A percentile compares a stretch with the other conserved stretches of the same genome.
phyloP scores from a whole-genome alignment of 2,329 filamentous ascomycete species.

The Paecilomyces dactylethromorphus region DNA sequence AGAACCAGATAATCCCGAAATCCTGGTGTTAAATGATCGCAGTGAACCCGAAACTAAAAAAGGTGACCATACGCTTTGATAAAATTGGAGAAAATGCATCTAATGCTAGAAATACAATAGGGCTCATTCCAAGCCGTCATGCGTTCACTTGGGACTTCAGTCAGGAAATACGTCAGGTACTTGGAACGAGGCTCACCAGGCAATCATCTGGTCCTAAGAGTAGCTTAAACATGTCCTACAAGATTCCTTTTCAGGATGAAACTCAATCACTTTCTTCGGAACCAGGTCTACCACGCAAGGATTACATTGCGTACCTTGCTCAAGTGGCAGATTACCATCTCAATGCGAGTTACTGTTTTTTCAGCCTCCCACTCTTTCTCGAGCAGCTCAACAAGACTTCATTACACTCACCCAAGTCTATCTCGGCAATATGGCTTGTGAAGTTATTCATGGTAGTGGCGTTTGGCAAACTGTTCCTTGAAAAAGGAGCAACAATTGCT shows the following conservation, averaged over 20 bases:
- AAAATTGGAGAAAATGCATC: background rate
- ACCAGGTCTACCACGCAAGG: background rate
- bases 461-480: conserved; percentile 5
- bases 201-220: background rate
- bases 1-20: background rate
- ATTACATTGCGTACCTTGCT: conserved; percentile 4
- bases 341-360: conserved; percentile 2
- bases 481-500: conserved; percentile 2
- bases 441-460: conserved; percentile 2
- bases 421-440: background rate
- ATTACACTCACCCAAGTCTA: background rate
- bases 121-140: background rate
- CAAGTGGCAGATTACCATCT: conserved; percentile 4
- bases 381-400: background rate
- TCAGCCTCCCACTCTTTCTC: background rate
- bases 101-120: background rate
- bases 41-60: background rate
- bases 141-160: background rate
- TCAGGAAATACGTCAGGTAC: background rate
- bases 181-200: background rate
- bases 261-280: background rate
- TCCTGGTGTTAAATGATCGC: background rate
- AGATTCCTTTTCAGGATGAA: background rate
- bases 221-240: background rate
- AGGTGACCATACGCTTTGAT: too few species aligned